phyloP scores from a whole-genome alignment of 2,329 filamentous ascomycete genomes.

The Fusarium sp. region DNA sequence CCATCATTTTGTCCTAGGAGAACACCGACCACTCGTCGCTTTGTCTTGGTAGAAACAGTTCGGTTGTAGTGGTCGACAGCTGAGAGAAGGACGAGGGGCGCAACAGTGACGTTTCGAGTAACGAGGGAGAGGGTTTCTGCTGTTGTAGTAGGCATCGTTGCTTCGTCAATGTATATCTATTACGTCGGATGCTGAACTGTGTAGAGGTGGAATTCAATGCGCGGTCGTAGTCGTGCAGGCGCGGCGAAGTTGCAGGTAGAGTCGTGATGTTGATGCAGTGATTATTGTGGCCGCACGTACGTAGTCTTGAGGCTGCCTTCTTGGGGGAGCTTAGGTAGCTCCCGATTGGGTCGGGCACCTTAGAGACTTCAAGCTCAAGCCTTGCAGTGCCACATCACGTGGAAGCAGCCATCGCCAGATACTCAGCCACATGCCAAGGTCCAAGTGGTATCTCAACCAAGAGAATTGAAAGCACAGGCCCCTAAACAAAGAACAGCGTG shows the following conservation, averaged over 20 bases:
- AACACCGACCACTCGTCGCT: slow-evolving; percentile 90
- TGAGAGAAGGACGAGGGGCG: slow-evolving; percentile 95
- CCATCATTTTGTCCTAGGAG: slow-evolving; percentile 95
- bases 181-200: slow-evolving; percentile 26
- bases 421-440: slow-evolving; percentile 16
- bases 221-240: slow-evolving; percentile 29
- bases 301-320: slow-evolving; percentile 47
- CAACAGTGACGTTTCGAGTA: slow-evolving; percentile 94
- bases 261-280: slow-evolving; percentile 33
- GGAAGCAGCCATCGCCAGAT: not conserved
- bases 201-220: slow-evolving; percentile 14
- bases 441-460: not conserved
- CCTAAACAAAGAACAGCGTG: not conserved
- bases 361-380: slow-evolving; percentile 26
- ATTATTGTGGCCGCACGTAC: slow-evolving; percentile 42
- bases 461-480: not conserved
- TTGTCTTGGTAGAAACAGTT: slow-evolving; percentile 84
- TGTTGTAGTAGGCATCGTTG: slow-evolving; percentile 91
- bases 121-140: slow-evolving; percentile 96
- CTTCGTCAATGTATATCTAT: slow-evolving; percentile 15
- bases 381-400: slow-evolving; percentile 33
- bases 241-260: slow-evolving; percentile 25
- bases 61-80: slow-evolving; percentile 98
- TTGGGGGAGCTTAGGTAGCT: slow-evolving; percentile 44
- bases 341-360: slow-evolving; percentile 40